Conservation (phyloP, 2,329 filamentous ascomycete genomes). For the Pestalotiopsis sp. region DNA sequence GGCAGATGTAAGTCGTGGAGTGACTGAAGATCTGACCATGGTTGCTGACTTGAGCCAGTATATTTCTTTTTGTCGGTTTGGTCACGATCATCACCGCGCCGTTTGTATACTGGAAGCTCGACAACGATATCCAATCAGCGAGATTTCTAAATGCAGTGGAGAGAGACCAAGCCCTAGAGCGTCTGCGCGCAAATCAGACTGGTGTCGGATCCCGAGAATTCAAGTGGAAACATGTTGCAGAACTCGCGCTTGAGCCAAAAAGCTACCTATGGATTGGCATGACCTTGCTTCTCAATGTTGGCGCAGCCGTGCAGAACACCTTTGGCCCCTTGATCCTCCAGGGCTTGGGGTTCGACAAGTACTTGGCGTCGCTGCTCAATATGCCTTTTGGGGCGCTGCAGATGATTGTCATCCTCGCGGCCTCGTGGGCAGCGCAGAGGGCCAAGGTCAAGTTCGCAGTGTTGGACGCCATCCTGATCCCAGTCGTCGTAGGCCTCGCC, state of each 20-base stretch:
- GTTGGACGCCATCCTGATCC: constrained; percentile 56
- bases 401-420: constrained; percentile 58
- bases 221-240: constrained; percentile 64
- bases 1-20: constrained; percentile 39
- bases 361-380: constrained; percentile 62
- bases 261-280: constrained; percentile 64
- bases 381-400: constrained; percentile 70
- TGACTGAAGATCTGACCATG: neutral
- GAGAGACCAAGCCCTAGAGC: constrained; percentile 66
- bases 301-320: constrained; percentile 63
- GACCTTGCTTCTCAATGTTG: constrained; percentile 65
- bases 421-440: constrained; percentile 60
- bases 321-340: constrained; percentile 67
- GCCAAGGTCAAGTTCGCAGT: constrained; percentile 60
- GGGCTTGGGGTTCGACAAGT: constrained; percentile 63
- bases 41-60: constrained; percentile 28
- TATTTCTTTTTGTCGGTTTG: constrained; percentile 65
- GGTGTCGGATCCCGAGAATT: constrained; percentile 73
- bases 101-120: constrained; percentile 61
- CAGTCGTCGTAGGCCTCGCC: constrained; percentile 62
- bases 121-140: constrained; percentile 59
- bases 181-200: constrained; percentile 72
- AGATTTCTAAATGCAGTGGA: constrained; percentile 66
- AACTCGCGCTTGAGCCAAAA: constrained; percentile 50
- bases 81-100: constrained; percentile 62